Evolutionary conservation across 768 basidiomycete genomes (phyloP).

Genomic region (Rhizopogon vinicolor): DNA sequence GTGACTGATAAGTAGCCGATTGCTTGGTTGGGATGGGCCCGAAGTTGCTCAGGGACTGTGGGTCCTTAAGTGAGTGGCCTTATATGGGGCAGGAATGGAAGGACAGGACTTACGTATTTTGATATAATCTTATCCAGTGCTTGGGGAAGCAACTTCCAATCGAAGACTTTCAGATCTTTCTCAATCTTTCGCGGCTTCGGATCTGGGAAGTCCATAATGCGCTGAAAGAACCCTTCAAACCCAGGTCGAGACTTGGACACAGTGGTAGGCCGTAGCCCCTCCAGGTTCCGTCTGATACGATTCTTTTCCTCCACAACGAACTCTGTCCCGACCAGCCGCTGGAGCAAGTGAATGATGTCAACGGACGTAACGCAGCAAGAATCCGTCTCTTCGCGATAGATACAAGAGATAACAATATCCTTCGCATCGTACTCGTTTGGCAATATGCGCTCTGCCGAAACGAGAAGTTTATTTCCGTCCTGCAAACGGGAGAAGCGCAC

Average conservation of each 20-base stretch:
- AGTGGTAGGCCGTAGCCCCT: constrained; percentile 87
- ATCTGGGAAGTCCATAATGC: constrained; percentile 93
- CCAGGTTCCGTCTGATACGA: constrained; percentile 88
- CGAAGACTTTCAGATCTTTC: constrained; percentile 90
- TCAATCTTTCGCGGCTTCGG: constrained; percentile 97
- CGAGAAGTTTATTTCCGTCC: constrained; percentile 70
- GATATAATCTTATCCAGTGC: constrained; percentile 77
- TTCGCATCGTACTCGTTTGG: constrained; percentile 70
- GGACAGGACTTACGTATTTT: constrained; percentile 65
- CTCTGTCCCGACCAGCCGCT: constrained; percentile 63
- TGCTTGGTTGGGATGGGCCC: not conserved
- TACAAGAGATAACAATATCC: constrained; percentile 90
- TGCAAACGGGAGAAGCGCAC: constrained; percentile 81
- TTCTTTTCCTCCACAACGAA: constrained; percentile 98
- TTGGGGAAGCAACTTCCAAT: constrained; percentile 65
- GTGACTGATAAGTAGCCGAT: not conserved
- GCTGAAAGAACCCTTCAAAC: constrained; percentile 85
- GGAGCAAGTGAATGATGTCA: constrained; percentile 91
- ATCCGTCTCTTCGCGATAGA: constrained; percentile 75
- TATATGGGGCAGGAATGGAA: not conserved
- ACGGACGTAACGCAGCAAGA: constrained; percentile 90
- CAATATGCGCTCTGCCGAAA: constrained; percentile 71
- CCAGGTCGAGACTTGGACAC: constrained; percentile 82
- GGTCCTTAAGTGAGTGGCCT: not conserved
- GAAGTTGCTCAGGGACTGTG: not conserved